Base-by-base conservation (phyloP, 805 yeast species). In the Kuraishia floccosa region DNA sequence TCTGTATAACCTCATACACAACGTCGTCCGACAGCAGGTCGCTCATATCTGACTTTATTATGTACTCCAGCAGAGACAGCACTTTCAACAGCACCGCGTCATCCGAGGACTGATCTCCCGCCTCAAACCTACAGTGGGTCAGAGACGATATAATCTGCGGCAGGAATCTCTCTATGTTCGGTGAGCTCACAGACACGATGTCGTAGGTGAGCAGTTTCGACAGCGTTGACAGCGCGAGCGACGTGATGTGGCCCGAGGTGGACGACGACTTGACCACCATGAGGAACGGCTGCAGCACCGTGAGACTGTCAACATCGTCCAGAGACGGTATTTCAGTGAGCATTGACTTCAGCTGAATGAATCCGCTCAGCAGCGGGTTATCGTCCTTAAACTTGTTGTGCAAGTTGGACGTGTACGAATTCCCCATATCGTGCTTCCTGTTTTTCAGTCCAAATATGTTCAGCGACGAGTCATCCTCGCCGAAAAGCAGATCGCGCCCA, bases 101-200 rank as follows among this genome's bases (percentile, higher is more conserved):
- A 56, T 91, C 97, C 26, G 84, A 79, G 22, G 79, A 69, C 50
- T 85, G 94, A 48, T 87, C 96, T 1, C 91, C 80, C 2, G 95
- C 95, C 59, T 91, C 96, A 50, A 91, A 91, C 28, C 95, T 72
- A 55, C 97, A 91, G 49, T 85, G 95, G 1, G 97, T 83, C 38
- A 91, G 64, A 0, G 96, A 71, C 20, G 72, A 70, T 7, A 78
- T 69, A 29, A 81, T 65, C 45, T 82, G 84, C 12, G 74, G 68
- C 37, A 83, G 54, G 1, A 80, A 68, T 28, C 58, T 64, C 20
- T 60, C 65, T 14, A 81, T 54, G 34, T 79, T 76, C 19, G 61
- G 57, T 4, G 85, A 72, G 2, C 56, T 44, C 7, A 47, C 49
- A 13, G 70, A 60, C n/a, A 91, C 64, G 20, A 91, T 71, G 11